Percentiles rank a stretch among this genome's conserved stretches.
These are phyloP conservation scores for Penicillium alfredii DNA, from an alignment of 495 filamentous ascomycete genomes.

Conservation along the genomic window DNA sequence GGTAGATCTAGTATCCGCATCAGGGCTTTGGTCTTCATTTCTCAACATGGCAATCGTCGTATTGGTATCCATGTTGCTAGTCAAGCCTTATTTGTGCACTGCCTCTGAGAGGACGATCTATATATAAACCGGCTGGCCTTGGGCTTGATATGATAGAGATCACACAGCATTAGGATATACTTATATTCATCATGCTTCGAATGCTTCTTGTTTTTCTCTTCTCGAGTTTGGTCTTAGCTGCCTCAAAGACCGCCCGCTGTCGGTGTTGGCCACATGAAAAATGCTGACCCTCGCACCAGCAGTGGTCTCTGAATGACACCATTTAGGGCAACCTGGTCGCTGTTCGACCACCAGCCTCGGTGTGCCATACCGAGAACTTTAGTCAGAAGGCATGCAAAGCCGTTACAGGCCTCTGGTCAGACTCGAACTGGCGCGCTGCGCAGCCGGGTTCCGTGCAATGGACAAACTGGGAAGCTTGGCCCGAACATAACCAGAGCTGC, in stretches of 20 bases:
- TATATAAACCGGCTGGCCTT: not conserved
- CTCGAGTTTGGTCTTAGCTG: slow-evolving; percentile 2
- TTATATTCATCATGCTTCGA: not conserved
- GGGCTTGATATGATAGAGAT: too few species aligned
- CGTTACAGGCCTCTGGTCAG: slow-evolving; percentile 17
- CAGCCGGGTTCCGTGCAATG: slow-evolving; percentile 40
- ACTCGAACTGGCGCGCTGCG: slow-evolving; percentile 22
- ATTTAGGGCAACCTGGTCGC: slow-evolving; percentile 34
- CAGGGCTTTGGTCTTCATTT: too few species aligned
- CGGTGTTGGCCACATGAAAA: slow-evolving; percentile 20
- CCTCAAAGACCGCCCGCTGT: slow-evolving; percentile 10
- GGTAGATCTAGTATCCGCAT: too few species aligned
- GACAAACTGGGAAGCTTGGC: slow-evolving; percentile 46
- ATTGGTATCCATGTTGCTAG: too few species aligned
- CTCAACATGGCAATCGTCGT: slow-evolving; percentile 8
- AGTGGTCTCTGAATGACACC: slow-evolving; percentile 38
- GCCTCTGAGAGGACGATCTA: not conserved
- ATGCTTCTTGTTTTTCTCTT: slow-evolving; percentile 2
- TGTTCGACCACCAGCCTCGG: slow-evolving; percentile 29
- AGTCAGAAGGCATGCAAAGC: slow-evolving; percentile 22
- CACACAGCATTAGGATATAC: not conserved
- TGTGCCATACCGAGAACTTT: slow-evolving; percentile 36
- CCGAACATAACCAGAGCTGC: slow-evolving; percentile 48
- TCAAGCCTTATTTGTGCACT: too few species aligned
- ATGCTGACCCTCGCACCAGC: slow-evolving; percentile 35